Conservation (phyloP, 192 early-diverging fungal species). For the Umbelopsis sp. region DNA sequence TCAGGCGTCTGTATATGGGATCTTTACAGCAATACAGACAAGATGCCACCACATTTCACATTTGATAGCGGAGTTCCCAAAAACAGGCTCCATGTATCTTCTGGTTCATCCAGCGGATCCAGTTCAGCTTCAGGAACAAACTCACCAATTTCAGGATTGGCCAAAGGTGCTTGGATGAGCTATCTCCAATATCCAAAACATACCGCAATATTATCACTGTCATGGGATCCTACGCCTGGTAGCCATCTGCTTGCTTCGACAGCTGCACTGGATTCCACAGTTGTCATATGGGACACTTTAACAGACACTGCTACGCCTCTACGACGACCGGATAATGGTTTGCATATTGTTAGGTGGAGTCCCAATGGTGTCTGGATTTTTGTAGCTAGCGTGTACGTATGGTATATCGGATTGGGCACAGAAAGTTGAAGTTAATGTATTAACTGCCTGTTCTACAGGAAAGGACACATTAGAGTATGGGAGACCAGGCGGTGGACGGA, state of each 20-base stretch:
- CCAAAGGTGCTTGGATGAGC: slow-evolving; percentile 39
- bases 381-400: slow-evolving; percentile 42
- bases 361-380: slow-evolving; percentile 49
- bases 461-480: slow-evolving; percentile 45
- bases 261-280: slow-evolving; percentile 29
- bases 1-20: slow-evolving; percentile 57
- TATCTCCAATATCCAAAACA: slow-evolving; percentile 41
- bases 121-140: background rate
- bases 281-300: slow-evolving; percentile 52
- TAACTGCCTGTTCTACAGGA: slow-evolving; percentile 23
- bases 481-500: slow-evolving; percentile 51
- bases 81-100: background rate
- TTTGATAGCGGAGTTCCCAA: slow-evolving; percentile 5
- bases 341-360: slow-evolving; percentile 49
- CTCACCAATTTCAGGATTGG: background rate
- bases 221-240: slow-evolving; percentile 54
- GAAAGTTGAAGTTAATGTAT: background rate
- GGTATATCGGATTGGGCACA: background rate
- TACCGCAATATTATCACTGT: slow-evolving; percentile 38
- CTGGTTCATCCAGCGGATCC: background rate
- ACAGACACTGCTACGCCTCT: slow-evolving; percentile 35
- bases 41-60: background rate
- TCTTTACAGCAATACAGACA: slow-evolving; percentile 10
- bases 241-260: slow-evolving; percentile 46
- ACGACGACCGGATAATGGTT: slow-evolving; percentile 37